Evolutionary conservation across 495 filamentous ascomycete species (phyloP), one percentile per base, ranked within the genome.

Genomic region (Jackrogersella multiformis): DNA sequence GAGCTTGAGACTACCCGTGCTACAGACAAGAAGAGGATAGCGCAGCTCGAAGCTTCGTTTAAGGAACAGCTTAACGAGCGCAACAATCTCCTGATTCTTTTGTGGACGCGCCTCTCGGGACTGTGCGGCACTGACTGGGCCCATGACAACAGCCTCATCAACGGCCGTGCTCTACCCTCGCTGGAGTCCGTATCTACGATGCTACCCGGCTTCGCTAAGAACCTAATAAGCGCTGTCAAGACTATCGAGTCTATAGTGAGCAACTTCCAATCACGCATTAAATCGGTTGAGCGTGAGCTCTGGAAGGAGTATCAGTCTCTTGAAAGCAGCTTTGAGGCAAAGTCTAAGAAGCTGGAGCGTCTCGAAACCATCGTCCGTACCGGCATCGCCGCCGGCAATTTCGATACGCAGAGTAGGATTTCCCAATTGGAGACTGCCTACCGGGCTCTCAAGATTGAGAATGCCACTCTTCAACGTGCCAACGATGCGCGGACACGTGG

Each of bases 51-150:
- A 74, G 80, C 86, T 53, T 86, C 87, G 61, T 91, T 89, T 80
- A 89, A 89, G 70, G 93, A 97, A 42, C 92, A 96, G 74, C 85
- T 98, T 32, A 84, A 82, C 13, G 95, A 99, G 75, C 90, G 95
- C 54, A 97, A 99, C 74, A 88, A 89, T 35, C 84, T 99, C 42
- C 86, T 97, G 24, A 85, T 96, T 10, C 82, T 86, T 12, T 81
- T 97, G 13, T 99, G 95, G 95, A 92, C 92, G 54, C 87, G 92
- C 24, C 83, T 99, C 12, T 91, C 90, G 2, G 80, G 88, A 7
- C 88, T 97, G 54, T 98, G 96, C 68, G 95, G 95, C 26, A 82
- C 85, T 0, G 95, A 98, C 72, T 99, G 95, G 95, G 87, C 90
- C 0, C 90, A 96, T 66, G 88, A 91, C 63, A 94, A 98, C 69